Base-by-base conservation (phyloP, 441 rosid genomes). In the Pelargonium myrrhifolium region DNA sequence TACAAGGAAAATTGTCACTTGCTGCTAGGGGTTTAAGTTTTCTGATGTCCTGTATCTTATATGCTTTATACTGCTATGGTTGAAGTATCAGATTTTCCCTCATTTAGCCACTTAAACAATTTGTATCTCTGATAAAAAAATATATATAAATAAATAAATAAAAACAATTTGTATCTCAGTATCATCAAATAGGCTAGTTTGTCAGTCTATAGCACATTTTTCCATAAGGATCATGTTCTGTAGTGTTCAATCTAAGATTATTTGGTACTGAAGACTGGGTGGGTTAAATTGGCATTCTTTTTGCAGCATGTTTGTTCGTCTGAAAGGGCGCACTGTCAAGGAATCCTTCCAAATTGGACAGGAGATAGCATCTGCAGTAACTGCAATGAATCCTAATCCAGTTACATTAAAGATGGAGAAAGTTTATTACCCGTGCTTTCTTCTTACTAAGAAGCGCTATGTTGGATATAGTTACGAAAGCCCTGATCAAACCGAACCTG, bases 381-480 rank as follows among this genome's bases (percentile, higher is more conserved):
- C 87, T 75, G 95, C 89, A 42, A 85, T 88, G 85, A 94, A 92
- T 77, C 98, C 99, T 71, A 28, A 89, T 75, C 99, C 99, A 21
- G 98, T 94, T 65, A 78, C 89, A 65, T 74, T 94, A 79, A 94
- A 92, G 80, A 75, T 94, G 97, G 99, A 92, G 86, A 94, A 94
- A 86, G 99, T 94, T 47, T 92, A 92, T 72, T 87, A 86, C 37
- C 94, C 91, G 24, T 89, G 97, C 80, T 94, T 94, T 82, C 98
- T 94, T 66, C 92, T 94, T 62, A 89, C 97, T 14, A 94, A 94
- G 89, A 94, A 94, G 78, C 93, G 97, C 3, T 92, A 89, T 75
- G 99, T 91, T 47, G 99, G 99, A 63, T 92, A 92, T 80, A 94
- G 97, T 77, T 94, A 87, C 62, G 99, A 89, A 81, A 87, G 76